Percentiles rank a stretch among this genome's conserved stretches.
phyloP scores from a whole-genome alignment of 148 eudicot species.

The Spergularia marina region DNA sequence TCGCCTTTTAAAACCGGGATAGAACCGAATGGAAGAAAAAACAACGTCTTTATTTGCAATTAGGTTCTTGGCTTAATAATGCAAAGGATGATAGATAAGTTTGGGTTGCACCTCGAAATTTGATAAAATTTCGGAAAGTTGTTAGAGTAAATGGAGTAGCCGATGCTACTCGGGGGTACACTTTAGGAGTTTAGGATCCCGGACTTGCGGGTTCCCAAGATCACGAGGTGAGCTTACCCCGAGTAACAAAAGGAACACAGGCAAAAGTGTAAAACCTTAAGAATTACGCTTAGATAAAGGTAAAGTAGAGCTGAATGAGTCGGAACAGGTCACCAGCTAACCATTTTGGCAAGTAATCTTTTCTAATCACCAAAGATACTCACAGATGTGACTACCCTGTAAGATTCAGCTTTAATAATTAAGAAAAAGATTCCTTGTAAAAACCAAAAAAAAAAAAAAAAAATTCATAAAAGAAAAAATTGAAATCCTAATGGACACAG shows the following conservation, averaged over 20 bases:
- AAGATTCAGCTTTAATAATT: not conserved
- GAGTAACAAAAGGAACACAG: not conserved
- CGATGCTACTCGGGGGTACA: not conserved
- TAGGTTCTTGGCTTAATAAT: not conserved
- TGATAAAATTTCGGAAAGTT: too few species aligned
- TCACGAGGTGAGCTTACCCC: not conserved
- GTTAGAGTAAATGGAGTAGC: not conserved
- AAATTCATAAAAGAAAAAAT: too few species aligned
- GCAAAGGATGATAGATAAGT: not conserved
- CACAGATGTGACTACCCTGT: not conserved
- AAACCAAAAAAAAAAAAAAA: too few species aligned
- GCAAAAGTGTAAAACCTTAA: not conserved
- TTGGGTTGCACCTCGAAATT: not conserved
- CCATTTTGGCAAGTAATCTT: conserved; percentile 6
- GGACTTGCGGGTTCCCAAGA: not conserved
- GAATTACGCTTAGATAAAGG: not conserved
- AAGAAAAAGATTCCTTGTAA: too few species aligned
- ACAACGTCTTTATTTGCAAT: not conserved
- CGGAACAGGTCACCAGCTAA: not conserved
- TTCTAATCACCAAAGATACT: not conserved
- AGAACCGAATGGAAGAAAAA: not conserved
- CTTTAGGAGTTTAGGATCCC: not conserved
- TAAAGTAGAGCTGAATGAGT: not conserved
- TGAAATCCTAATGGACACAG: not conserved
- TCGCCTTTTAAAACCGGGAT: too few species aligned